phyloP scores from a whole-genome alignment of 768 basidiomycete genomes.

The Termitomyces sp. region DNA sequence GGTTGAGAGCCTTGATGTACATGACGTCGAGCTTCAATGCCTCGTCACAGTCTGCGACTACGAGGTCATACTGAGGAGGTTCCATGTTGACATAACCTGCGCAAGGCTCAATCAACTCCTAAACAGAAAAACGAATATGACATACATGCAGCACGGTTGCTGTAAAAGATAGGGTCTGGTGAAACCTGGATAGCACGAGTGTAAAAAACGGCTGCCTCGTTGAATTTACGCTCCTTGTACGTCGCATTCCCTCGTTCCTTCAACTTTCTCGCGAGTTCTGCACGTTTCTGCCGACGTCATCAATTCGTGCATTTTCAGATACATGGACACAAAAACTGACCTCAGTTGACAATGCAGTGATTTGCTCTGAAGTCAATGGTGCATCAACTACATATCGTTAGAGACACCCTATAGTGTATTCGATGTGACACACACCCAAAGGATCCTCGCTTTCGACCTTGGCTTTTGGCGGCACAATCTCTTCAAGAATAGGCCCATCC shows the following conservation, averaged over 20 bases:
- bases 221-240: constrained; percentile 58
- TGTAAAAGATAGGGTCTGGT: constrained; percentile 86
- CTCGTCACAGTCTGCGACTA: constrained; percentile 83
- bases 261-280: constrained; percentile 52
- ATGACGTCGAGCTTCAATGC: constrained; percentile 77
- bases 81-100: constrained; percentile 88
- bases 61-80: constrained; percentile 77
- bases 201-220: constrained; percentile 57
- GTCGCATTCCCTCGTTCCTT: constrained; percentile 70
- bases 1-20: constrained; percentile 89
- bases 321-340: constrained; percentile 27
- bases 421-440: constrained; percentile 13
- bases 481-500: constrained; percentile 80
- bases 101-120: not conserved
- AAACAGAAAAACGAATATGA: constrained; percentile 6
- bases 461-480: constrained; percentile 38
- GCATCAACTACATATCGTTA: constrained; percentile 26
- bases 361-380: constrained; percentile 46
- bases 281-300: constrained; percentile 47
- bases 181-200: constrained; percentile 70
- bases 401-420: not conserved
- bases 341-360: constrained; percentile 52
- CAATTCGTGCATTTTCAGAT: not conserved
- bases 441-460: constrained; percentile 29
- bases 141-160: constrained; percentile 95